Percentiles rank a stretch among this genome's conserved stretches.
Conservation (phyloP, 345 rosid species). For the Noccaea bulbosa region DNA sequence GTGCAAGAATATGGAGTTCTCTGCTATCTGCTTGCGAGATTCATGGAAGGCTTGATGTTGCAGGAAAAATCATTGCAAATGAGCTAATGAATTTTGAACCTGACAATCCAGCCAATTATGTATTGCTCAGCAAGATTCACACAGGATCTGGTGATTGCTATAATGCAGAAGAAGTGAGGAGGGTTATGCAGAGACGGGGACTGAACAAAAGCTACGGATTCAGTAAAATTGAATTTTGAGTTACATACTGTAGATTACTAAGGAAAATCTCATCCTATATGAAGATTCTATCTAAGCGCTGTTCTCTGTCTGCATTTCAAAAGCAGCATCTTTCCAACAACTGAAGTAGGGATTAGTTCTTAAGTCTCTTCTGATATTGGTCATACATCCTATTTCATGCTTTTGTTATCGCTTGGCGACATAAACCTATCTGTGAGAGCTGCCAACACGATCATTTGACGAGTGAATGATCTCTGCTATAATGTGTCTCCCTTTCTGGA, state of each 20-base stretch:
- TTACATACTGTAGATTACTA: slow-evolving; percentile 1
- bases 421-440: slow-evolving; percentile 5
- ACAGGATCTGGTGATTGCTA: slow-evolving; percentile 52
- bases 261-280: not conserved
- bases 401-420: slow-evolving; percentile 2
- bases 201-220: slow-evolving; percentile 51
- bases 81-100: slow-evolving; percentile 53
- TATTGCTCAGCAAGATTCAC: slow-evolving; percentile 51
- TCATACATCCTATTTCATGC: slow-evolving; percentile 9
- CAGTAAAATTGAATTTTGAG: slow-evolving; percentile 49
- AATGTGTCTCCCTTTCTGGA: not conserved
- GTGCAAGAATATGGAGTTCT: slow-evolving; percentile 56
- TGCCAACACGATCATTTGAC: slow-evolving; percentile 11
- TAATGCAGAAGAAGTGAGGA: slow-evolving; percentile 58
- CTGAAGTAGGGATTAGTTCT: not conserved
- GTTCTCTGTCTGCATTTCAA: slow-evolving; percentile 24
- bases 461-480: slow-evolving; percentile 21
- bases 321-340: slow-evolving; percentile 12
- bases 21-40: slow-evolving; percentile 56
- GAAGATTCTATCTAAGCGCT: slow-evolving; percentile 21
- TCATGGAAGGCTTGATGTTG: slow-evolving; percentile 53
- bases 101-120: slow-evolving; percentile 55
- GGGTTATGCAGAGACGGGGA: slow-evolving; percentile 47
- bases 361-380: not conserved
- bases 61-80: slow-evolving; percentile 40